Base-by-base conservation (phyloP, 768 basidiomycete genomes). In the Candolleomyces aberdarensis region DNA sequence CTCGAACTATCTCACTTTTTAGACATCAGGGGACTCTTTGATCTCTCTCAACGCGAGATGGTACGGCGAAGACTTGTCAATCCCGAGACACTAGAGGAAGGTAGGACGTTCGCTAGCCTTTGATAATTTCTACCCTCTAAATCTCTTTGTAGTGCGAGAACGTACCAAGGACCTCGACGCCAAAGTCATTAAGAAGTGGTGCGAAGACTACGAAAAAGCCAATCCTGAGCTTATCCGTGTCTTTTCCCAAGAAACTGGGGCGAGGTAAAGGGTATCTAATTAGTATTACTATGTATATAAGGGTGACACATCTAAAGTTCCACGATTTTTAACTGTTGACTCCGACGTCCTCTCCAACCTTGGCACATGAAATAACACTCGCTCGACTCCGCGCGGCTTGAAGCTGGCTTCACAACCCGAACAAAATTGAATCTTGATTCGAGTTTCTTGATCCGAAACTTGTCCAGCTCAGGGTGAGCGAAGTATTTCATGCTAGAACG, bases 321-420 rank as follows among this genome's bases (percentile, higher is more conserved):
- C 22, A 20, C 47, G 43, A 31, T n/a, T 58, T 56, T 9, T 40
- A 55, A 40, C 15, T 9, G 6, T 36, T 36, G 36, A 46, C 44
- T 14, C 6, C 10, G 15, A 46, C 8, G 44, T 17, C 72, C 73
- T 56, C 78, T 82, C 81, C 83, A 94, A 0, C 92, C 92, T 51
- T 85, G 77, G 69, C 95, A 97, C 9, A 97, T 76, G 77, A 88
- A 96, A 72, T 94, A 98, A 0, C 84, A 88, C 69, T 98, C 96
- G 31, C 84, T 81, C 0, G 91, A 94, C 60, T 88, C 88, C 0
- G 82, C 66, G 8, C 95, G 81, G 57, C 92, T 94, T 0, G 92
- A 83, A n/a, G 83, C 76, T 0, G 96, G 96, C 71, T 98, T 98
- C 67, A 87, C 74, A 66, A 81, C 85, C 17, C 78, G 73, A 0